Evolutionary conservation across 2,329 filamentous ascomycete genomes (phyloP).

Genomic region (Penicillium sp.): DNA sequence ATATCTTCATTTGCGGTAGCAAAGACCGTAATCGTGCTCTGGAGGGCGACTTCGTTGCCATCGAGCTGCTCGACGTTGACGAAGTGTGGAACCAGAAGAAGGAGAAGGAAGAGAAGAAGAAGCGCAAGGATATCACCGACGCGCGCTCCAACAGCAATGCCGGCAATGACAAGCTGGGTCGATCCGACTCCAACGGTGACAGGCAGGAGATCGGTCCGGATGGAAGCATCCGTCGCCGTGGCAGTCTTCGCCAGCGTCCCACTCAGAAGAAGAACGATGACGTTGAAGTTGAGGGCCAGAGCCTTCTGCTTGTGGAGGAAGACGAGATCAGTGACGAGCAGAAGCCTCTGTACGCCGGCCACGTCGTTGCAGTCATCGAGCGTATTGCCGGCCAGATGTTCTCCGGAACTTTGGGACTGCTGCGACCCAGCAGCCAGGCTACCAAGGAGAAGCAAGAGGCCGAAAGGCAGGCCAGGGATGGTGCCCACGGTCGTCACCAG

Average conservation of each 20-base stretch:
- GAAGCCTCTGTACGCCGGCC: slow-evolving; percentile 95
- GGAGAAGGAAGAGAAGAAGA: slow-evolving; percentile 99
- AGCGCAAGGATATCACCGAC: slow-evolving; percentile 97
- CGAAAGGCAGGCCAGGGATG: slow-evolving; percentile 88
- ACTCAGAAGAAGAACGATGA: slow-evolving; percentile 99
- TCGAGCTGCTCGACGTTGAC: slow-evolving; percentile 95
- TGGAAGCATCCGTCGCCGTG: slow-evolving; percentile 85
- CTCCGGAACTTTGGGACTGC: slow-evolving; percentile 88
- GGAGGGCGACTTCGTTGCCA: slow-evolving; percentile 91
- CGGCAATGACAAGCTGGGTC: slow-evolving; percentile 63
- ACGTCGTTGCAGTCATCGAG: slow-evolving; percentile 96
- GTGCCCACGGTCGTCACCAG: slow-evolving; percentile 70
- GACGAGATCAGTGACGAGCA: slow-evolving; percentile 98
- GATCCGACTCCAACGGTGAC: slow-evolving; percentile 63
- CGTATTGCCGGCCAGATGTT: slow-evolving; percentile 99
- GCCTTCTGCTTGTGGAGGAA: slow-evolving; percentile 92
- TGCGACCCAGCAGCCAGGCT: slow-evolving; percentile 95
- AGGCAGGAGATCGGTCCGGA: slow-evolving; percentile 65
- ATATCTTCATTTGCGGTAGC: slow-evolving; percentile 99
- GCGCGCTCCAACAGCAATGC: slow-evolving; percentile 76
- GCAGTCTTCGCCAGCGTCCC: slow-evolving; percentile 92
- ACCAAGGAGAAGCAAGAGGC: slow-evolving; percentile 99
- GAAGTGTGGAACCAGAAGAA: slow-evolving; percentile 99
- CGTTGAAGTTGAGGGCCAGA: slow-evolving; percentile 97
- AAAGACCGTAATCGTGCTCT: slow-evolving; percentile 97